Percentiles rank a stretch among this genome's conserved stretches.
These are phyloP conservation scores for Suhomyces tanzawaensis DNA, from an alignment of 805 yeast genomes.

Conservation along the genomic window DNA sequence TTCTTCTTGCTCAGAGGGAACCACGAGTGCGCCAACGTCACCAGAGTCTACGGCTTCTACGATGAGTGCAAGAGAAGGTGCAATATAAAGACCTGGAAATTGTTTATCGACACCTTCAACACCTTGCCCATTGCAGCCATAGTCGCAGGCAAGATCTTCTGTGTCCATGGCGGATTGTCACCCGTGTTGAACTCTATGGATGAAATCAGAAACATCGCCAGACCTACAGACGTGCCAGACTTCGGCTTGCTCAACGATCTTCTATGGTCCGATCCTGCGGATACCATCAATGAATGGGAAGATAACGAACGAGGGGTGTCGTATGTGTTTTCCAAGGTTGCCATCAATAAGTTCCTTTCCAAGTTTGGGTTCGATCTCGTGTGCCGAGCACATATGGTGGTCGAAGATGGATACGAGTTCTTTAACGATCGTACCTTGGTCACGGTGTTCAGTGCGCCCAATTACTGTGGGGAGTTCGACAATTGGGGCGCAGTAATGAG, in stretches of 20 bases:
- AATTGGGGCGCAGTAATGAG: slow-evolving; percentile 99
- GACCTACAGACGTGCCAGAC: slow-evolving; percentile 88
- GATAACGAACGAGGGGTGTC: slow-evolving; percentile 85
- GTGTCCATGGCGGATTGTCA: slow-evolving; percentile 82
- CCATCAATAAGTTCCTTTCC: slow-evolving; percentile 71
- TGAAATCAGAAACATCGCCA: slow-evolving; percentile 68
- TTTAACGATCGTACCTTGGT: slow-evolving; percentile 70
- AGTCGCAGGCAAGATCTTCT: slow-evolving; percentile 91
- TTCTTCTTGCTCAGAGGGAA: slow-evolving; percentile 91
- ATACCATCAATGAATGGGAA: slow-evolving; percentile 80
- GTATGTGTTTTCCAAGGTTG: slow-evolving; percentile 75
- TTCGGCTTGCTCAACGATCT: slow-evolving; percentile 74
- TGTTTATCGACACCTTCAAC: slow-evolving; percentile 91
- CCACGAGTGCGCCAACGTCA: slow-evolving; percentile 96
- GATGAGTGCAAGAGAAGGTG: slow-evolving; percentile 97
- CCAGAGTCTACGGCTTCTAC: slow-evolving; percentile 94
- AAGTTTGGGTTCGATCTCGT: slow-evolving; percentile 79
- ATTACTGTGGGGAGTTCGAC: slow-evolving; percentile 80
- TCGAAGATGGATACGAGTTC: slow-evolving; percentile 76
- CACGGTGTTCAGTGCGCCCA: slow-evolving; percentile 73
- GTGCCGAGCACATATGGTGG: slow-evolving; percentile 87
- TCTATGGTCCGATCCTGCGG: slow-evolving; percentile 85
- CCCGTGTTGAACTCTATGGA: slow-evolving; percentile 73
- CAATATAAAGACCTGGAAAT: slow-evolving; percentile 89
- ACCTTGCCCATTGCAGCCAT: slow-evolving; percentile 94